phyloP scores from a whole-genome alignment of 2,329 filamentous ascomycete genomes.

The Juglanconis sp. region DNA sequence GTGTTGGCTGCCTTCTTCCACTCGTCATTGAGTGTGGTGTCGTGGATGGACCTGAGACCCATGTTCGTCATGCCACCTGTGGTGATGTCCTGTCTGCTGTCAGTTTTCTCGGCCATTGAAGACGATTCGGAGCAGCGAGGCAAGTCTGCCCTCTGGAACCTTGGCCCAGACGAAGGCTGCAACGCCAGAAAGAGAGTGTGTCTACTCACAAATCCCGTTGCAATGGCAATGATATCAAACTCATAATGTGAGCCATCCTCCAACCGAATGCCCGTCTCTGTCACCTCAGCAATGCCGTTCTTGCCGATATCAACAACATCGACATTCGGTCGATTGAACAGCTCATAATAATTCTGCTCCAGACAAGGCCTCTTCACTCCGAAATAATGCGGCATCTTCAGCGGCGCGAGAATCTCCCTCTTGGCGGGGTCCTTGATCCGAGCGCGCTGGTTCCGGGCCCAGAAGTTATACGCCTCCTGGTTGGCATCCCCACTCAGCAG shows the following conservation, averaged over 20 bases:
- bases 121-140: no score
- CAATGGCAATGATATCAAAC: slow-evolving; percentile 41
- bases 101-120: not conserved
- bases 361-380: slow-evolving; percentile 48
- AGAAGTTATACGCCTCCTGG: slow-evolving; percentile 50
- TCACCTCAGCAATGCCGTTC: slow-evolving; percentile 38
- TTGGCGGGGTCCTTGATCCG: slow-evolving; percentile 47
- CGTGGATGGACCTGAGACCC: slow-evolving; percentile 37
- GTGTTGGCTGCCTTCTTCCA: slow-evolving; percentile 39
- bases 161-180: not conserved
- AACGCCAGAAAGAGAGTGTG: not conserved
- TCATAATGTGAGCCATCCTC: slow-evolving; percentile 38
- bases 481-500: slow-evolving; percentile 46
- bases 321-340: slow-evolving; percentile 42
- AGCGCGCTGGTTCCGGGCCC: slow-evolving; percentile 46
- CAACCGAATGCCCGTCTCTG: slow-evolving; percentile 36
- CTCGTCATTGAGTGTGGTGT: slow-evolving; percentile 35
- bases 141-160: no score
- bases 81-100: not conserved
- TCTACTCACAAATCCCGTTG: slow-evolving; percentile 42
- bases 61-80: slow-evolving; percentile 36
- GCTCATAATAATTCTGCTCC: slow-evolving; percentile 42
- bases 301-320: slow-evolving; percentile 38
- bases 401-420: slow-evolving; percentile 49
- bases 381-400: slow-evolving; percentile 49